A percentile compares a stretch with the other conserved stretches of the same genome.
Conservation (phyloP, 148 eudicot genomes). For the Polygonum maritimum region DNA sequence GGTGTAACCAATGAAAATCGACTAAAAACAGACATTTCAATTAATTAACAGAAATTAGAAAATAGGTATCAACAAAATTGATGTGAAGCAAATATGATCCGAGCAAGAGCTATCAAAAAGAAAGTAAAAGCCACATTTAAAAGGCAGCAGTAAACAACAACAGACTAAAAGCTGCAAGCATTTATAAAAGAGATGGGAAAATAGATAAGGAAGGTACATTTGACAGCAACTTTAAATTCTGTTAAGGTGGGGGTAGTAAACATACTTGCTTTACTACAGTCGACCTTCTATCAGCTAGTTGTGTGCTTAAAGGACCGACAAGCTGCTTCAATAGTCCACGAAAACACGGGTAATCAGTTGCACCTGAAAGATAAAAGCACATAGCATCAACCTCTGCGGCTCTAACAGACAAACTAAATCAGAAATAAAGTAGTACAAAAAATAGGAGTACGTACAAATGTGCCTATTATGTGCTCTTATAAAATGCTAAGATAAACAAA, state of each 20-base stretch:
- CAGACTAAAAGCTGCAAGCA: neutral
- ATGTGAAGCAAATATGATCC: neutral
- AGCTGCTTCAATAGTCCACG: constrained; percentile 90
- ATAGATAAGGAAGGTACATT: neutral
- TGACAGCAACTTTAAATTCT: neutral
- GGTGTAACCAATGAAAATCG: neutral
- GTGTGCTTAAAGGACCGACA: constrained; percentile 73
- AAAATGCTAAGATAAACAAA: neutral
- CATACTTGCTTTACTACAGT: constrained; percentile 89
- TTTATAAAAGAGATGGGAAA: neutral
- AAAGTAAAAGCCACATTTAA: neutral
- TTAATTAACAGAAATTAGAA: neutral
- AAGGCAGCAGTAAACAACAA: neutral
- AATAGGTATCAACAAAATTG: neutral
- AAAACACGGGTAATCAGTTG: constrained; percentile 76
- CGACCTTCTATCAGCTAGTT: constrained; percentile 83
- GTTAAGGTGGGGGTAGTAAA: neutral
- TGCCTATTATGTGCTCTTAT: neutral
- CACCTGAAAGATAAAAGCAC: constrained; percentile 44
- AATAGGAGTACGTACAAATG: neutral
- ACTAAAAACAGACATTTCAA: neutral
- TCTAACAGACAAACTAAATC: neutral
- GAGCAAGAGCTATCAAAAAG: constrained; percentile 3
- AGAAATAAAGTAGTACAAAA: neutral
- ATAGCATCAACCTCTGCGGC: neutral